These are phyloP conservation scores for Chalciporus piperatus DNA, from an alignment of 768 basidiomycete genomes.

Conservation along the genomic window DNA sequence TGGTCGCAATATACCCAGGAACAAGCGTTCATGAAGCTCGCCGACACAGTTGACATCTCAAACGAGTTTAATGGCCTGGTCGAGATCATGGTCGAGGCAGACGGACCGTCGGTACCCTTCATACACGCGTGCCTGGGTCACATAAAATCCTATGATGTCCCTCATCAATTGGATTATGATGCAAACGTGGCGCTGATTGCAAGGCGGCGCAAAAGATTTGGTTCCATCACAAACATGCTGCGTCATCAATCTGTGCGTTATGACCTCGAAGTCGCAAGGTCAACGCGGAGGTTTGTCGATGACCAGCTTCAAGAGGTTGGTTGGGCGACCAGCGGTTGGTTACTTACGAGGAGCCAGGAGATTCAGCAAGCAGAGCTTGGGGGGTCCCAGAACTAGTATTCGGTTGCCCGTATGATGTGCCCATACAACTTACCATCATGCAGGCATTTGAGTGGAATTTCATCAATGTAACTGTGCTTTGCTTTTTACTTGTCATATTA, in stretches of 20 bases:
- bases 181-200: conserved; percentile 45
- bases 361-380: conserved; percentile 51
- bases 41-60: conserved; percentile 56
- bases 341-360: conserved; percentile 59
- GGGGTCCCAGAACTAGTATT: not conserved
- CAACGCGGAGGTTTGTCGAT: conserved; percentile 47
- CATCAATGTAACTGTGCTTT: too few relatives aligned
- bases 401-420: not conserved
- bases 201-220: conserved; percentile 56
- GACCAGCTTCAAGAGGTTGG: conserved; percentile 41
- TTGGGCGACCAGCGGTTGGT: conserved; percentile 46
- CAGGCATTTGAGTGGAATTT: too few relatives aligned
- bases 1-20: conserved; percentile 63
- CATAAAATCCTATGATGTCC: conserved; percentile 53
- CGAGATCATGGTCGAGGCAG: conserved; percentile 35
- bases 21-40: conserved; percentile 48
- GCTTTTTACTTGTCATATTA: conserved; percentile 2
- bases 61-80: conserved; percentile 41
- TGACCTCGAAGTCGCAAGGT: conserved; percentile 43
- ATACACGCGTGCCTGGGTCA: conserved; percentile 62
- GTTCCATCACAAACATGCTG: conserved; percentile 53
- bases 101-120: conserved; percentile 68
- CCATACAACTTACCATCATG: too few relatives aligned
- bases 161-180: conserved; percentile 15
- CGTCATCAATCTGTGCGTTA: conserved; percentile 55